These are phyloP conservation scores for Phellopilus nigrolimitatus DNA, from an alignment of 1,284 basidiomycete genomes.

Conservation along the genomic window DNA sequence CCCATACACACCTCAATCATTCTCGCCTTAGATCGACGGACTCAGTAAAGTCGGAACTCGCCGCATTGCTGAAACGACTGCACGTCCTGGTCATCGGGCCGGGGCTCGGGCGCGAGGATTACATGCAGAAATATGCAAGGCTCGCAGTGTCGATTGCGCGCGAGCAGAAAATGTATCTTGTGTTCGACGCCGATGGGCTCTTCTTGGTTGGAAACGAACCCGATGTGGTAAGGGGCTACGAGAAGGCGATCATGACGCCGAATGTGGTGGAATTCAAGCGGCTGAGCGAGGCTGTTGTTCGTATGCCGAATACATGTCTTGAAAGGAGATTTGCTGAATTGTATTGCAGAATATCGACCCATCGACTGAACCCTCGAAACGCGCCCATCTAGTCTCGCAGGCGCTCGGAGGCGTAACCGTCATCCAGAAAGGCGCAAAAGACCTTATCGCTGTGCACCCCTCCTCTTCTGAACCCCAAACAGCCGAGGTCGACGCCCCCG, in stretches of 20 bases:
- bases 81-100: slow-evolving; percentile 94
- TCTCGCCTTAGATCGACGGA: slow-evolving; percentile 38
- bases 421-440: slow-evolving; percentile 82
- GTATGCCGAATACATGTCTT: slow-evolving; percentile 25
- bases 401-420: slow-evolving; percentile 85
- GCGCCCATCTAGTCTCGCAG: slow-evolving; percentile 61
- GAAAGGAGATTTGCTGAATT: not conserved
- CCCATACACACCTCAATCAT: slow-evolving; percentile 4
- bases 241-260: slow-evolving; percentile 82
- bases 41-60: slow-evolving; percentile 53
- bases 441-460: slow-evolving; percentile 66
- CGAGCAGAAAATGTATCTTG: slow-evolving; percentile 67
- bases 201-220: slow-evolving; percentile 77
- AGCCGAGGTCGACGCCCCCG: slow-evolving; percentile 63
- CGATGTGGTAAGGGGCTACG: slow-evolving; percentile 73
- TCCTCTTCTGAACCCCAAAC: slow-evolving; percentile 46
- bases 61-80: slow-evolving; percentile 74
- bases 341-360: slow-evolving; percentile 47
- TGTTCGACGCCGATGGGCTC: slow-evolving; percentile 91
- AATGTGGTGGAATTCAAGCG: slow-evolving; percentile 94
- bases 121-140: slow-evolving; percentile 80
- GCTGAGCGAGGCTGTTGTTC: slow-evolving; percentile 68
- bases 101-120: slow-evolving; percentile 82
- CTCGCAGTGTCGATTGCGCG: slow-evolving; percentile 47
- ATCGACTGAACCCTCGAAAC: slow-evolving; percentile 41